Conservation (phyloP, 2,329 filamentous ascomycete species). For the Aspergillus texensis region DNA sequence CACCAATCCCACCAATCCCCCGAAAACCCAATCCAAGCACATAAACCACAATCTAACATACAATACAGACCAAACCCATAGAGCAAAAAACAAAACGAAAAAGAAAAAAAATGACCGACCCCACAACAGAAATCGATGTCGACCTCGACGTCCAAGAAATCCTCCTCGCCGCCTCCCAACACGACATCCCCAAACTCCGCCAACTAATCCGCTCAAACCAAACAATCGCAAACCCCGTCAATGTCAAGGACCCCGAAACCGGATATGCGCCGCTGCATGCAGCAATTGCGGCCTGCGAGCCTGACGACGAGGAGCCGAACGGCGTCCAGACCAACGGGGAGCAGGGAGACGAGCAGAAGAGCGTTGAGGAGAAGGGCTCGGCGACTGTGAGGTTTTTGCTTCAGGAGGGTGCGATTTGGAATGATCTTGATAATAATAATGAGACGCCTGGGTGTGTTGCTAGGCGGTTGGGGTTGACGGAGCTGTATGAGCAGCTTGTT, state of each 20-base stretch:
- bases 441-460: conserved; percentile 94
- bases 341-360: conserved; percentile 22
- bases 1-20: conserved; percentile 5
- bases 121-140: conserved; percentile 32
- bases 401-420: conserved; percentile 93
- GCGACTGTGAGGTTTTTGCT: conserved; percentile 76
- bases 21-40: neutral
- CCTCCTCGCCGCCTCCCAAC: conserved; percentile 67
- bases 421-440: conserved; percentile 81
- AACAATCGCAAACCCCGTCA: conserved; percentile 58
- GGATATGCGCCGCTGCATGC: conserved; percentile 88
- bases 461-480: conserved; percentile 64
- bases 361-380: conserved; percentile 60
- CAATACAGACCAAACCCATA: neutral
- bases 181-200: conserved; percentile 69
- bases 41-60: neutral
- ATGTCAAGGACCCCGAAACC: conserved; percentile 80
- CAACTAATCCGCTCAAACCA: conserved; percentile 64
- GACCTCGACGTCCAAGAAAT: conserved; percentile 58
- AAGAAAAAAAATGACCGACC: conserved; percentile 26
- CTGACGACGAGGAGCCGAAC: conserved; percentile 34
- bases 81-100: neutral
- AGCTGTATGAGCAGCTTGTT: conserved; percentile 80
- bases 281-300: conserved; percentile 75
- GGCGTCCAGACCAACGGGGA: conserved; percentile 17